phyloP scores from a whole-genome alignment of 2,329 filamentous ascomycete species.

The Calonectria henricotiae region DNA sequence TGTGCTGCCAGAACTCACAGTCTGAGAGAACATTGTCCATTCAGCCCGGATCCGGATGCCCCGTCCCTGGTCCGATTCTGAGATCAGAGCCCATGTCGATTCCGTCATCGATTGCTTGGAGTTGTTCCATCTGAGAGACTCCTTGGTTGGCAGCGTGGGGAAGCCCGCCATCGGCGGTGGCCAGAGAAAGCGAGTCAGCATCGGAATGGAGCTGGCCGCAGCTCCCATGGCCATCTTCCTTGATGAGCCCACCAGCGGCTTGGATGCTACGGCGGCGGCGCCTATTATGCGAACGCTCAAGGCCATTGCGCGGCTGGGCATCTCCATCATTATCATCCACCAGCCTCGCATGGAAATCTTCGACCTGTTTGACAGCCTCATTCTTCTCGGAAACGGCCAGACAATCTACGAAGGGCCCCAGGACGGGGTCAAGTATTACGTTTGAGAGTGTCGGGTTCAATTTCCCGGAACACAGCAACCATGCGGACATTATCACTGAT shows the following conservation, averaged over 20 bases:
- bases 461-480: conserved; percentile 68
- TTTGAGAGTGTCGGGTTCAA: conserved; percentile 70
- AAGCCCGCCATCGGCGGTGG: conserved; percentile 72
- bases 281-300: conserved; percentile 72
- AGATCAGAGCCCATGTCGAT: conserved; percentile 71
- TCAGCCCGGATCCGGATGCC: conserved; percentile 72
- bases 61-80: conserved; percentile 65
- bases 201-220: conserved; percentile 73
- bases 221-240: conserved; percentile 72
- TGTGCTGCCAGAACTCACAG: conserved; percentile 73
- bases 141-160: conserved; percentile 67
- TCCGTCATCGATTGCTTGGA: conserved; percentile 71
- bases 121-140: conserved; percentile 68
- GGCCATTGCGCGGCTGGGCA: conserved; percentile 69
- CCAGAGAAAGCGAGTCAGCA: conserved; percentile 73
- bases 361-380: conserved; percentile 70
- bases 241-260: conserved; percentile 69
- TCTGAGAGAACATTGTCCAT: conserved; percentile 75
- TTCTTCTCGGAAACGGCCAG: conserved; percentile 71
- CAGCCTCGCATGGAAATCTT: conserved; percentile 75
- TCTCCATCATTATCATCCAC: conserved; percentile 74
- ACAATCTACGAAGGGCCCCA: conserved; percentile 70
- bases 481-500: conserved; percentile 74
- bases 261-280: conserved; percentile 71
- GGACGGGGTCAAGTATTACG: conserved; percentile 61